These are phyloP conservation scores for Phytophthora podocarpi DNA, from an alignment of 352 stramenopile species.

Conservation along the genomic window DNA sequence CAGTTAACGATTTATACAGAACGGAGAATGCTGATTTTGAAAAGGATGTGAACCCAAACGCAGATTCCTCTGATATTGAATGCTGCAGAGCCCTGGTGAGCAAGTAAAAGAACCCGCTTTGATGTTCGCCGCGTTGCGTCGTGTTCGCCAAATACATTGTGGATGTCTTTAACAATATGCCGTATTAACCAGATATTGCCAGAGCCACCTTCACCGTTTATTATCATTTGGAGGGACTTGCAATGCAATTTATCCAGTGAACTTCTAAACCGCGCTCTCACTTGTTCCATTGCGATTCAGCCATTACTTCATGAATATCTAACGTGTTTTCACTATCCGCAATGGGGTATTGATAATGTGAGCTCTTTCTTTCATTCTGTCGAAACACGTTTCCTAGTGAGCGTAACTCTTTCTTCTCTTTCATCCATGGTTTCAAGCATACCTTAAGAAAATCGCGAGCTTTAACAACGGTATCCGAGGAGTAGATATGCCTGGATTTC, in stretches of 20 bases:
- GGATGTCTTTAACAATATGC: background rate
- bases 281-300: conserved; percentile 5
- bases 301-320: background rate
- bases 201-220: background rate
- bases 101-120: background rate
- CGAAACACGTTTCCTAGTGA: background rate
- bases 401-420: too few species aligned
- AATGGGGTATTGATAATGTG: conserved; percentile 1
- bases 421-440: too few species aligned
- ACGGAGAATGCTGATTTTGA: background rate
- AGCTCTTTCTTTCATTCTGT: background rate
- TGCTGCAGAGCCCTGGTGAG: conserved; percentile 7
- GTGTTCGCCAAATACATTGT: conserved; percentile 4
- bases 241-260: background rate
- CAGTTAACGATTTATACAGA: background rate
- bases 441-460: conserved; percentile 3
- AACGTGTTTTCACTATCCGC: too few species aligned
- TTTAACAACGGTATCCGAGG: background rate
- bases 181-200: background rate
- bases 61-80: background rate
- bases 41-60: background rate
- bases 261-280: background rate
- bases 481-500: background rate
- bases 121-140: background rate
- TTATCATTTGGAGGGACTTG: background rate